Conservation (phyloP, 108 stramenopile genomes). For the Epipyxis sp. region DNA sequence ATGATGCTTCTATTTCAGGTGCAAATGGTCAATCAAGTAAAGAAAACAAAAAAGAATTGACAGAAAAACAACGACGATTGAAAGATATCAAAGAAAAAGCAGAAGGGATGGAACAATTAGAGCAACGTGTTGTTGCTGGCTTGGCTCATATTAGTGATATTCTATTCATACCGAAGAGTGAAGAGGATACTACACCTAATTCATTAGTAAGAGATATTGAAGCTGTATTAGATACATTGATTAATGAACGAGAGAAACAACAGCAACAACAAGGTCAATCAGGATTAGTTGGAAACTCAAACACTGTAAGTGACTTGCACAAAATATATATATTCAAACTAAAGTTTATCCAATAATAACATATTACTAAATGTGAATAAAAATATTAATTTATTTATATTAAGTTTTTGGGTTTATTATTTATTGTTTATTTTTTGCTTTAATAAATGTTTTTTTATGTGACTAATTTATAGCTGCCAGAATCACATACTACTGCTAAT, state of each 20-base stretch:
- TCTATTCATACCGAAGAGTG: constrained; percentile 36
- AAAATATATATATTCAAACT: too few relatives aligned
- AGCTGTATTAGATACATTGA: constrained; percentile 35
- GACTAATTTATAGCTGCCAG: not conserved
- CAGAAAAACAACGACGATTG: not conserved
- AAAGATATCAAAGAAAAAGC: not conserved
- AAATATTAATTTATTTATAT: too few relatives aligned
- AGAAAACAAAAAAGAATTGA: not conserved
- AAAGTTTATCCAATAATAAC: too few relatives aligned
- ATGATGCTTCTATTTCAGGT: constrained; percentile 15
- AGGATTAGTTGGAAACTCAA: not conserved
- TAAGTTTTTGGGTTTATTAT: too few relatives aligned
- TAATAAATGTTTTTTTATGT: not conserved
- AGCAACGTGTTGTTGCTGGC: constrained; percentile 17
- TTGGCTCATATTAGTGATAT: constrained; percentile 23
- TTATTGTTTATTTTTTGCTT: not conserved
- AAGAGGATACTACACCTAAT: constrained; percentile 31
- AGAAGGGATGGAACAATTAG: not conserved
- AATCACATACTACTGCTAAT: constrained; percentile 2
- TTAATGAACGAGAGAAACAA: constrained; percentile 42
- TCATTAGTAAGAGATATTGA: constrained; percentile 40
- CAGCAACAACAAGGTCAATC: not conserved
- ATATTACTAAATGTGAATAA: too few relatives aligned
- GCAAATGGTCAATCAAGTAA: not conserved
- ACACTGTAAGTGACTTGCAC: too few relatives aligned